Percentiles rank a stretch among this genome's conserved stretches.
phyloP scores from a whole-genome alignment of 2,329 filamentous ascomycete genomes.

The Aureobasidium sp. region DNA sequence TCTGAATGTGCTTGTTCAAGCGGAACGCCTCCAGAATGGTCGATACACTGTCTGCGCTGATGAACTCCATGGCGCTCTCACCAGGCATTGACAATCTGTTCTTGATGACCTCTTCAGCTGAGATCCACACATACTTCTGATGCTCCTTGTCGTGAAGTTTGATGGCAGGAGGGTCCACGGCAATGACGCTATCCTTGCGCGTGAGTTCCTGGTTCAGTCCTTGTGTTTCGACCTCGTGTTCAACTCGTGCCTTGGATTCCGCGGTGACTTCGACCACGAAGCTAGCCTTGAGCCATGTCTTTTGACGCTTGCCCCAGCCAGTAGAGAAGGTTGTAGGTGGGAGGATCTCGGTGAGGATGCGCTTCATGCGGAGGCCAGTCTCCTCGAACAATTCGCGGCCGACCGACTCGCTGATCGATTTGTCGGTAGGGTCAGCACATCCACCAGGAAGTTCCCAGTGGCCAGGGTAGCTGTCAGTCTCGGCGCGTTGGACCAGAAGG shows the following conservation, averaged over 20 bases:
- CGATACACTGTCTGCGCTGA: constrained; percentile 17
- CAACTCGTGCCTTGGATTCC: neutral
- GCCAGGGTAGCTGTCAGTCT: constrained; percentile 37
- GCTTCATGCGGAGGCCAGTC: constrained; percentile 33
- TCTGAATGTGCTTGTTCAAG: constrained; percentile 14
- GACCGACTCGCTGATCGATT: constrained; percentile 37
- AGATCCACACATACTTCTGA: constrained; percentile 33
- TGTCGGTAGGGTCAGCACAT: constrained; percentile 36
- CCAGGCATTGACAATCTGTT: constrained; percentile 17
- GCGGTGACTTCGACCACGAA: constrained; percentile 19
- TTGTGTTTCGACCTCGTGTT: neutral
- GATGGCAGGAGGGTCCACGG: neutral
- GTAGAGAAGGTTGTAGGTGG: constrained; percentile 16
- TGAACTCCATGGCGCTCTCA: constrained; percentile 30
- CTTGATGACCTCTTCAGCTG: constrained; percentile 34
- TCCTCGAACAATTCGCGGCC: constrained; percentile 47
- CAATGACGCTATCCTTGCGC: constrained; percentile 10
- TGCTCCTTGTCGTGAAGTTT: constrained; percentile 37
- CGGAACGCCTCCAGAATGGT: constrained; percentile 17
- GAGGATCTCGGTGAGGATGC: constrained; percentile 25
- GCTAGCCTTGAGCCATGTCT: constrained; percentile 16
- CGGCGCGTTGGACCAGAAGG: constrained; percentile 39
- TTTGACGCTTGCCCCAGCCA: constrained; percentile 7
- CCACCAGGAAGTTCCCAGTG: constrained; percentile 47
- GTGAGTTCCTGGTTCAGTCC: neutral